Percentiles rank a stretch among this genome's conserved stretches.
Conservation (phyloP, 805 yeast species). For the Diddensiella santjacobensis region DNA sequence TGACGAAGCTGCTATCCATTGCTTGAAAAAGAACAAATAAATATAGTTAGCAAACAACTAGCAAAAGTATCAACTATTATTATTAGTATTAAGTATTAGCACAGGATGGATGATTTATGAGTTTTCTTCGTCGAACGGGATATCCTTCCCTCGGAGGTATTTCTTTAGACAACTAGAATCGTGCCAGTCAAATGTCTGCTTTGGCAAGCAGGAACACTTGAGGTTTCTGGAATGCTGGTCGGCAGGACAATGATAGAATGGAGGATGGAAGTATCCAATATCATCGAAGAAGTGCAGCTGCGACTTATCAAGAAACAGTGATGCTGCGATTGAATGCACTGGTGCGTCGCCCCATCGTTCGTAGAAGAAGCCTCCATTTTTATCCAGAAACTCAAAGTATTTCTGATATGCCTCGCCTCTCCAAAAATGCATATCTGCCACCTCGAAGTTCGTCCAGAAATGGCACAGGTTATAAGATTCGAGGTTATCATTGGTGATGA, state of each 20-base stretch:
- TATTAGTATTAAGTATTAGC: neutral
- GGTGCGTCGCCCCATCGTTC: conserved; percentile 97
- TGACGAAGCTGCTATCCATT: conserved; percentile 17
- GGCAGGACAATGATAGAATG: conserved; percentile 65
- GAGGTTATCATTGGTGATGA: conserved; percentile 56
- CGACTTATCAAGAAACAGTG: conserved; percentile 52
- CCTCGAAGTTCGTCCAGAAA: conserved; percentile 78
- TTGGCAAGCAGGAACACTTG: conserved; percentile 55
- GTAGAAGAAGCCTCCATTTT: conserved; percentile 73
- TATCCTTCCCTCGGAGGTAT: conserved; percentile 30
- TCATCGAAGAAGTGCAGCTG: conserved; percentile 70
- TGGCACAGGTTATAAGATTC: conserved; percentile 69
- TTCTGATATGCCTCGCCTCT: conserved; percentile 52
- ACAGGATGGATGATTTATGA: neutral
- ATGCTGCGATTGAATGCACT: conserved; percentile 73
- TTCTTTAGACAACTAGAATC: conserved; percentile 35
- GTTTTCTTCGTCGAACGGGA: conserved; percentile 7
- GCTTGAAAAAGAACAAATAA: neutral
- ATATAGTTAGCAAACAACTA: too few relatives aligned
- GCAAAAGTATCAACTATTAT: neutral
- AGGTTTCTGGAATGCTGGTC: conserved; percentile 40
- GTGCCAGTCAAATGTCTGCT: conserved; percentile 34
- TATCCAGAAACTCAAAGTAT: conserved; percentile 61
- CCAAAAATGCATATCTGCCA: conserved; percentile 69
- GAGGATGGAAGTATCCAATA: conserved; percentile 67